Percentiles rank a stretch among this genome's conserved stretches.
These are phyloP conservation scores for Plasmodium billcollinsi DNA, from an alignment of 169 alveolate genomes.

Conservation along the genomic window DNA sequence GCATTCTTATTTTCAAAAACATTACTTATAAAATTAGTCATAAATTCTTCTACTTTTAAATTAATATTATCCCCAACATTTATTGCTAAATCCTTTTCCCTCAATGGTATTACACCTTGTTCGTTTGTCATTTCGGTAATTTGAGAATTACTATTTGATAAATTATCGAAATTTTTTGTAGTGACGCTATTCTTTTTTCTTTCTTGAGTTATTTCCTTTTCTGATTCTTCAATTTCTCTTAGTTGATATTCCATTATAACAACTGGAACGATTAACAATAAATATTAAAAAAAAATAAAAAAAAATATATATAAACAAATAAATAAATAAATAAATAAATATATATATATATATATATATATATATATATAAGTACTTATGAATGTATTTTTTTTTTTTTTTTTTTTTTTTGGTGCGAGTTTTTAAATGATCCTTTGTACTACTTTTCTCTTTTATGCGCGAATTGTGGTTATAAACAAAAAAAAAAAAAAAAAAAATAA, in stretches of 20 bases:
- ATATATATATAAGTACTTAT: too few species aligned
- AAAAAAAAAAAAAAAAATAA: too few species aligned
- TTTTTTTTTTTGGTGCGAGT: too few species aligned
- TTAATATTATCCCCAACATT: slow-evolving; percentile 13
- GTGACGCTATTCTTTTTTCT: neutral
- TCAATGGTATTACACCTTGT: slow-evolving; percentile 25
- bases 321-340: too few species aligned
- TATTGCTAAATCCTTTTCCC: slow-evolving; percentile 18
- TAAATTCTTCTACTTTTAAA: slow-evolving; percentile 19
- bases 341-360: too few species aligned
- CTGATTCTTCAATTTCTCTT: slow-evolving; percentile 9
- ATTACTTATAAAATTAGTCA: slow-evolving; percentile 21
- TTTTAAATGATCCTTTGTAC: too few species aligned
- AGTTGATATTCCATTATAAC: too few species aligned
- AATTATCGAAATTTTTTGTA: neutral
- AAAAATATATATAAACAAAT: too few species aligned
- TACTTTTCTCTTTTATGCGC: too few species aligned
- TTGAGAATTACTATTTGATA: slow-evolving; percentile 13
- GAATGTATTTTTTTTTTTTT: too few species aligned
- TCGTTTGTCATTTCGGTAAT: slow-evolving; percentile 32
- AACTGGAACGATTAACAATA: too few species aligned
- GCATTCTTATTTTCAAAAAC: slow-evolving; percentile 49
- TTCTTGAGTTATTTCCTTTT: neutral
- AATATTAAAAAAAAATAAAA: neutral
- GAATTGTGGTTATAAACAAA: too few species aligned